Percentiles rank a stretch among this genome's conserved stretches.
These are phyloP conservation scores for Globisporangium perplexum DNA, from an alignment of 352 stramenopile genomes.

Conservation along the genomic window DNA sequence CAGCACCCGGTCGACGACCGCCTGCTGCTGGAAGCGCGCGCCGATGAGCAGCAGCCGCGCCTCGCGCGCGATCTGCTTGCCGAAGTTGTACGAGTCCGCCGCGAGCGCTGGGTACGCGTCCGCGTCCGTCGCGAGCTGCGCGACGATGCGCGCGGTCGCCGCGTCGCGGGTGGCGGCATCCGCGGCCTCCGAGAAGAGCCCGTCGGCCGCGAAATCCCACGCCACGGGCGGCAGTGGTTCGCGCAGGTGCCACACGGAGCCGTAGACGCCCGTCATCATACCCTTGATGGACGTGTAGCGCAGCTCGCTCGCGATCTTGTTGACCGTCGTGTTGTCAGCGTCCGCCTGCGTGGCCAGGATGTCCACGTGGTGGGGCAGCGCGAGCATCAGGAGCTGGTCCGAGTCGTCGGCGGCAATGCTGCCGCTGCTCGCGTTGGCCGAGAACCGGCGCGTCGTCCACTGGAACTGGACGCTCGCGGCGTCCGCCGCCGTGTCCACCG, in stretches of 20 bases:
- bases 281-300: slow-evolving; percentile 69
- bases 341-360: slow-evolving; percentile 24
- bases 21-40: slow-evolving; percentile 55
- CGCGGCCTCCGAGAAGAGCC: slow-evolving; percentile 35
- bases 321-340: slow-evolving; percentile 4
- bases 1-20: slow-evolving; percentile 36
- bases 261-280: slow-evolving; percentile 63
- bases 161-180: slow-evolving; percentile 25
- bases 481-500: slow-evolving; percentile 21
- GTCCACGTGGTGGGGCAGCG: slow-evolving; percentile 69
- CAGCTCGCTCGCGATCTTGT: slow-evolving; percentile 35
- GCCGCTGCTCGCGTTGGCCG: slow-evolving; percentile 14
- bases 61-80: slow-evolving; percentile 72
- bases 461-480: slow-evolving; percentile 41
- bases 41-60: slow-evolving; percentile 71
- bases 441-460: slow-evolving; percentile 58
- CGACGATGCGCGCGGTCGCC: slow-evolving; percentile 28
- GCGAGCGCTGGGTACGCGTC: slow-evolving; percentile 40
- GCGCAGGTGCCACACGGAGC: slow-evolving; percentile 56
- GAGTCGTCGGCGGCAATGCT: slow-evolving; percentile 4
- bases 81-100: slow-evolving; percentile 74
- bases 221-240: slow-evolving; percentile 49
- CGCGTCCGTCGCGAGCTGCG: slow-evolving; percentile 42
- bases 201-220: slow-evolving; percentile 61
- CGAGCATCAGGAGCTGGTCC: slow-evolving; percentile 63